These are phyloP conservation scores for Barnettozyma siamensis DNA, from an alignment of 805 yeast species.

Conservation along the genomic window DNA sequence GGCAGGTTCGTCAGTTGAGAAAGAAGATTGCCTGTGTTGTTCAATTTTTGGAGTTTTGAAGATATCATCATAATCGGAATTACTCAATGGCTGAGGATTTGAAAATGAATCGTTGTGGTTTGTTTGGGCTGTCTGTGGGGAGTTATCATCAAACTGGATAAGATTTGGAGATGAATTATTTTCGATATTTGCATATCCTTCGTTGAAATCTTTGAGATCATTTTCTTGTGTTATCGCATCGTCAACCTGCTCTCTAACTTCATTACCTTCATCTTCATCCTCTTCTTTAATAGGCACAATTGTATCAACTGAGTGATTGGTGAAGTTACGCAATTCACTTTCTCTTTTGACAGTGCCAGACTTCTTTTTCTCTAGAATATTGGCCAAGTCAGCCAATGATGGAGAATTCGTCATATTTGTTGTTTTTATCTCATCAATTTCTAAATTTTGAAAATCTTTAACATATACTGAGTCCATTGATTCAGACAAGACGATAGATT, in stretches of 20 bases:
- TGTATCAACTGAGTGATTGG: slow-evolving; percentile 11
- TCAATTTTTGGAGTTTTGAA: slow-evolving; percentile 24
- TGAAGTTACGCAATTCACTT: slow-evolving; percentile 6
- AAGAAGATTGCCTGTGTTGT: slow-evolving; percentile 11
- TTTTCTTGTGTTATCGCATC: background rate
- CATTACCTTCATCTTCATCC: slow-evolving; percentile 1
- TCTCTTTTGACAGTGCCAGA: slow-evolving; percentile 21
- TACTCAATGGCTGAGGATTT: too few relatives aligned
- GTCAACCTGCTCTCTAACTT: background rate
- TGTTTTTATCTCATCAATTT: slow-evolving; percentile 4
- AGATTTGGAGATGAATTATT: slow-evolving; percentile 28
- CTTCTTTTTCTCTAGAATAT: slow-evolving; percentile 31
- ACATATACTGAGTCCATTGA: slow-evolving; percentile 19
- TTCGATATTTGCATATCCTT: background rate
- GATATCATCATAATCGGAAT: slow-evolving; percentile 17
- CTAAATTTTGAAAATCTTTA: slow-evolving; percentile 3
- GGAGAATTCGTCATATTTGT: slow-evolving; percentile 38
- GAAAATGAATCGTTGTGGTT: too few relatives aligned
- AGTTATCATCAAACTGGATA: slow-evolving; percentile 31
- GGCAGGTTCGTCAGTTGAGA: slow-evolving; percentile 14
- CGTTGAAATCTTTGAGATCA: background rate
- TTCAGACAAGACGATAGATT: slow-evolving; percentile 21
- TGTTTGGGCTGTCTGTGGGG: too few relatives aligned
- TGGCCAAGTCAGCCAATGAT: slow-evolving; percentile 37
- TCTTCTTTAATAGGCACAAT: slow-evolving; percentile 10